Base-by-base conservation (phyloP, 2,329 filamentous ascomycete species). In the Verticillium albo-atrum region DNA sequence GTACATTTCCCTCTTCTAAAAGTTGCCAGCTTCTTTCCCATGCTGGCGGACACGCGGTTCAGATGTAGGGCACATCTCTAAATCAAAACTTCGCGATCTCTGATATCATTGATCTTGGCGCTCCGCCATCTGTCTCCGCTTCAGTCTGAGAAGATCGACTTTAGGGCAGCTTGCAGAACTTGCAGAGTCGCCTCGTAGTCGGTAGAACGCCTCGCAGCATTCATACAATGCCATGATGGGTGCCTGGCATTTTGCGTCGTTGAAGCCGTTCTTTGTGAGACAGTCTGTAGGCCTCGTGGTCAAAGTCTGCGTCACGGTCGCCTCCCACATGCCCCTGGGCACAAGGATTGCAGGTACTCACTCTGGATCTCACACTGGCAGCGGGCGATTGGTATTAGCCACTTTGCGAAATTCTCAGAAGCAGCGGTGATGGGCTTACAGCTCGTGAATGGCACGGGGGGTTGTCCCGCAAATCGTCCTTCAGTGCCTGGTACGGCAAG, bases 361-460 rank as follows among this genome's bases (percentile, higher is more conserved):
- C 93, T 85, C 84, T 97, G 93, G 62, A 97, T 97, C 9, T 91
- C 92, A 76, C 93, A 97, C 89, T 92, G 62, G 3, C n/a, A n/a
- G n/a, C n/a, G n/a, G n/a, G n/a, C n/a, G n/a, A n/a, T n/a, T n/a
- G n/a, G n/a, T n/a, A n/a, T n/a, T n/a, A n/a, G n/a, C n/a, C n/a
- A n/a, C n/a, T n/a, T n/a, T n/a, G n/a, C n/a, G n/a, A n/a, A n/a
- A n/a, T n/a, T n/a, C n/a, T n/a, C n/a, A n/a, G n/a, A n/a, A n/a
- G n/a, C n/a, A n/a, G n/a, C n/a, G n/a, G n/a, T n/a, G n/a, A n/a
- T 27, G 61, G 47, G 52, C 88, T 74, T 77, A 92, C 89, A 63
- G 93, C 94, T 70, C 89, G 85, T 60, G 92, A 85, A 78, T 96
- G 92, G 70, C 93, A 97, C 26, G 93, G 89, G 62, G 91, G 91